Evolutionary conservation across 495 filamentous ascomycete species (phyloP).

Genomic region (Lophiostoma macrostomum): DNA sequence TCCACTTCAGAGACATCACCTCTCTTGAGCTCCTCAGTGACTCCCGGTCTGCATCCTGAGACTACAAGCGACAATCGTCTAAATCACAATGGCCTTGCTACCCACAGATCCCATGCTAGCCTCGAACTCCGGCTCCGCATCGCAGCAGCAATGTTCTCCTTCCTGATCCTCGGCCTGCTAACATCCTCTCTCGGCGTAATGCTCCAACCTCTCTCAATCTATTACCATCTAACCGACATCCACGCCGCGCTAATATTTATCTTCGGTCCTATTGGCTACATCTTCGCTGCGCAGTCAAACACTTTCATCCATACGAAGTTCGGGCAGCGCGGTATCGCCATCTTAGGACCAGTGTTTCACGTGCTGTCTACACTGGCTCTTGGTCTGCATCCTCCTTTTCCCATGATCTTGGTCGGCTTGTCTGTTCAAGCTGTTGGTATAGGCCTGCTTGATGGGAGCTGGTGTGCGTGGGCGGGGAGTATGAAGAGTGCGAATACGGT

Average conservation of each 20-base stretch:
- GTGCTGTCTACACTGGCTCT: constrained; percentile 2
- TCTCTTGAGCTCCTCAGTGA: no score
- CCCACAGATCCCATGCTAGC: no score
- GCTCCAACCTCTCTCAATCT: constrained; percentile 8
- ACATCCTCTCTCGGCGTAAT: constrained; percentile 21
- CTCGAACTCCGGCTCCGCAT: no score
- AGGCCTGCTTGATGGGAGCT: constrained; percentile 18
- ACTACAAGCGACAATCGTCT: no score
- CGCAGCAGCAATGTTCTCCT: constrained; percentile 22
- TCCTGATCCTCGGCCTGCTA: constrained; percentile 21
- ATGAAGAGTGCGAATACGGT: constrained; percentile 10
- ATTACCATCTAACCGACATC: constrained; percentile 22
- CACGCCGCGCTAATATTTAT: constrained; percentile 23
- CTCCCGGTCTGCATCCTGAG: no score
- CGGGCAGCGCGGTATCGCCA: constrained; percentile 19
- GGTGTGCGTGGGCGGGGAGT: constrained; percentile 19
- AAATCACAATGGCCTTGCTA: no score
- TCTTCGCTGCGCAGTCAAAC: constrained; percentile 13
- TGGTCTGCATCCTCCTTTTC: constrained; percentile 11
- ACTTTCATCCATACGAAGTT: constrained; percentile 6
- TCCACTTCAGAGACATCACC: no score
- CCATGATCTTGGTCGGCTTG: constrained; percentile 6
- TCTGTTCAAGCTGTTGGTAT: background rate
- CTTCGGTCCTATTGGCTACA: constrained; percentile 12
- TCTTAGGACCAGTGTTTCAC: constrained; percentile 14